These are phyloP conservation scores for Exserohilum turcica DNA, from an alignment of 2,329 filamentous ascomycete species.

Conservation along the genomic window DNA sequence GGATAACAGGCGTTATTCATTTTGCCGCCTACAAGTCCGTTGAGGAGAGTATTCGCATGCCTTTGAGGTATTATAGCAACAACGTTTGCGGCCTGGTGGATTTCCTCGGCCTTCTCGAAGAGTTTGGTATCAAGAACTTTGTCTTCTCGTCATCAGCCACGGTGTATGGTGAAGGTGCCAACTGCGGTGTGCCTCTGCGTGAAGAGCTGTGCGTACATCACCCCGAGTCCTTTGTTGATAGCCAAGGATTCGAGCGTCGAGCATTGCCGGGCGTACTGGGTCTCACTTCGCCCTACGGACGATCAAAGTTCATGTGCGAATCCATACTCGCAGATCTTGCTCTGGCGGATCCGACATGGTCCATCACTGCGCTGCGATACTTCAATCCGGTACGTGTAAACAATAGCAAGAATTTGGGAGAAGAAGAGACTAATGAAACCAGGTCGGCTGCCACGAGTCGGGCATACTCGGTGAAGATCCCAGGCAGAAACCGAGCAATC, in stretches of 20 bases:
- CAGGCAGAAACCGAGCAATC: constrained; percentile 64
- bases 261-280: constrained; percentile 59
- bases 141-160: constrained; percentile 72
- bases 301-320: constrained; percentile 71
- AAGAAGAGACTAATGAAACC: constrained; percentile 11
- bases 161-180: constrained; percentile 61
- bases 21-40: constrained; percentile 72
- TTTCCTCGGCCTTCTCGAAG: constrained; percentile 61
- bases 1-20: constrained; percentile 68
- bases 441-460: constrained; percentile 66
- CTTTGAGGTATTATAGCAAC: constrained; percentile 69
- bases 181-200: constrained; percentile 56
- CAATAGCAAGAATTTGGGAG: neutral
- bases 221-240: constrained; percentile 52
- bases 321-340: constrained; percentile 68
- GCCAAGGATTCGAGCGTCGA: constrained; percentile 50
- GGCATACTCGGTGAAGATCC: constrained; percentile 69
- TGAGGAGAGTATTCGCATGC: constrained; percentile 64
- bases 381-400: constrained; percentile 62
- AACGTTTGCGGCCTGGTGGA: constrained; percentile 69
- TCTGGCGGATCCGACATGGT: constrained; percentile 64
- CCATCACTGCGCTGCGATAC: constrained; percentile 67
- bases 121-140: constrained; percentile 67
- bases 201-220: constrained; percentile 63
- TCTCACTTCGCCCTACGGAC: constrained; percentile 68